Base-by-base conservation (phyloP, 1,284 basidiomycete genomes). In the Gymnopus androsaceus region DNA sequence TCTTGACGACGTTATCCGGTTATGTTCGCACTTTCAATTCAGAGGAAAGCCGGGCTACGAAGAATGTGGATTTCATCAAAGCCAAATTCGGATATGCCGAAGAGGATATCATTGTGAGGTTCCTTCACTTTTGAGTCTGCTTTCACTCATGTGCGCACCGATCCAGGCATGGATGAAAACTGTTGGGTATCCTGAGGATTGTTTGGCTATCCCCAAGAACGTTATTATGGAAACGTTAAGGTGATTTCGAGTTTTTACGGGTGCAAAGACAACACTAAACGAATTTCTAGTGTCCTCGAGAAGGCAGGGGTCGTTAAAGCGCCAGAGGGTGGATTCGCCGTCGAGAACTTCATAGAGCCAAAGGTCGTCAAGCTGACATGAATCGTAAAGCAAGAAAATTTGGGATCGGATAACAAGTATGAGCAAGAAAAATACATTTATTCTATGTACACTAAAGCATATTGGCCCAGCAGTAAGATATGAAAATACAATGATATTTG, bases 41-140 rank as follows among this genome's bases (percentile, higher is more conserved):
- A 0, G 64, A 72, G 3, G 81, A 81, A 54, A 80, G 78, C 27
- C 82, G 90, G n/a, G 78, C 75, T 1, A 75, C 77, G 1, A 74
- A 74, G 28, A 84, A 90, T 66, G 78, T 94, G 34, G 81, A 84
- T 34, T 96, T 90, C 66, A 90, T 97, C 65, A 80, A 82, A 64
- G 72, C 79, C 17, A 85, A 82, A 55, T 96, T 95, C 65, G 88
- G 88, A 0, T 95, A 98, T 67, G 79, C 85, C 0, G 83, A 88
- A 54, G 80, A 84, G 58, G 94, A 95, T 66, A 83, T 95, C 60
- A 75, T 82, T 72, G 86, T 85, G 30, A 31, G n/a, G 38, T 28
- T 36, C 19, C 21, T 2, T 21, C 9, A 36, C 41, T 36, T 15
- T 33, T 9, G n/a, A n/a, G 28, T 4, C 28, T 9, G 4, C n/a